phyloP scores from a whole-genome alignment of 2,329 filamentous ascomycete genomes.

The Leptographium procerum region DNA sequence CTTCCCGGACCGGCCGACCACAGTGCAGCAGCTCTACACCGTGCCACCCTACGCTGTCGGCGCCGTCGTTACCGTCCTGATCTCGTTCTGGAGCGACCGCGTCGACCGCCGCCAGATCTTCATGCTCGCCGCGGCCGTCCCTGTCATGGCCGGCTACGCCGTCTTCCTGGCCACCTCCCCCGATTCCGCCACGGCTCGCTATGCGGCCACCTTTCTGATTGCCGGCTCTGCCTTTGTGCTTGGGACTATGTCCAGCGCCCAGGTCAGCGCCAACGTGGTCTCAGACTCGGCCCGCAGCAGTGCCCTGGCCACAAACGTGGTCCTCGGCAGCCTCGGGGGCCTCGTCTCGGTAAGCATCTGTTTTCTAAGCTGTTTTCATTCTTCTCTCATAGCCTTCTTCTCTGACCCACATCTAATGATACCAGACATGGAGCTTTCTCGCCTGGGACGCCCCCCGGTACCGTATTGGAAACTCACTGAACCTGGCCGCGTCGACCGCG shows the following conservation, averaged over 20 bases:
- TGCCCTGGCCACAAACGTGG: slow-evolving; percentile 55
- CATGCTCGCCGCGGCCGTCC: not conserved
- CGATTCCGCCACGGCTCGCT: slow-evolving; percentile 17
- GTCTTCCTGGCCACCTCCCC: not conserved
- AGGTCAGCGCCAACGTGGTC: slow-evolving; percentile 41
- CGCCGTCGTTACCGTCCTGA: slow-evolving; percentile 19
- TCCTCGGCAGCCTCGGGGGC: slow-evolving; percentile 44
- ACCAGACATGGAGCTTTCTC: slow-evolving; percentile 22
- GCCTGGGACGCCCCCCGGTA: slow-evolving; percentile 21
- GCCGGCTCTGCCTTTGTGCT: slow-evolving; percentile 35
- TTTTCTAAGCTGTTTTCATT: too few relatives aligned
- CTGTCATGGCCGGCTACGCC: not conserved
- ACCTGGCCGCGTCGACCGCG: slow-evolving; percentile 4
- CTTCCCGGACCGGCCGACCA: not conserved
- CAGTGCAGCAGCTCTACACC: not conserved
- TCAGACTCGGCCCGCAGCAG: slow-evolving; percentile 35
- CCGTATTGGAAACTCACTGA: slow-evolving; percentile 22
- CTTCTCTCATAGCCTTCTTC: too few relatives aligned
- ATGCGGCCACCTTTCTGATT: slow-evolving; percentile 26
- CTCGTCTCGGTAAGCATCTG: slow-evolving; percentile 18
- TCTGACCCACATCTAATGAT: not conserved
- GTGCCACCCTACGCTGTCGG: not conserved
- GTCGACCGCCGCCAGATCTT: not conserved
- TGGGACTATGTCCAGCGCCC: slow-evolving; percentile 34
- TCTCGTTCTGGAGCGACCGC: not conserved